Evolutionary conservation across 176 grass and related monocot genomes (phyloP).

Genomic region (Leersia perrieri): DNA sequence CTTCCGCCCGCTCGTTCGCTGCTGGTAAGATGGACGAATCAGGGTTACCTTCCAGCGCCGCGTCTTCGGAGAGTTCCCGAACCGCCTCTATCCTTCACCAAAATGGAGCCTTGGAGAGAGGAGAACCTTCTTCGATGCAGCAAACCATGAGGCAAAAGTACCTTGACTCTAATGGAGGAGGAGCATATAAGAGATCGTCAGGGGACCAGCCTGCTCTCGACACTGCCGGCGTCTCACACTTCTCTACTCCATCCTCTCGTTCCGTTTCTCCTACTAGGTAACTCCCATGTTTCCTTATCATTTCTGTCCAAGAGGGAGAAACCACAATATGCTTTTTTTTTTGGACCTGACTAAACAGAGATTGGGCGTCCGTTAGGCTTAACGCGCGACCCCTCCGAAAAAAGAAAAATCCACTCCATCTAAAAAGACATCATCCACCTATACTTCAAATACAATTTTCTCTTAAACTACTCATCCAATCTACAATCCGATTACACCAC

Average conservation of each 20-base stretch:
- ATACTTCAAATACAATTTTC: no score
- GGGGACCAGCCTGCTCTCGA: conserved; percentile 31
- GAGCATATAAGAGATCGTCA: conserved; percentile 38
- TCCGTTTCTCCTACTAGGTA: conserved; percentile 86
- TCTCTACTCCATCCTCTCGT: conserved; percentile 75
- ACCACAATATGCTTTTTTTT: no score
- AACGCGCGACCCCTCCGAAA: no score
- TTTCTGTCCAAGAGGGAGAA: not conserved
- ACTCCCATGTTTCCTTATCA: not conserved
- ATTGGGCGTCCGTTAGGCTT: no score
- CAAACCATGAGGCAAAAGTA: conserved; percentile 33
- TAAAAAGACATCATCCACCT: no score
- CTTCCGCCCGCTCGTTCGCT: conserved; percentile 1
- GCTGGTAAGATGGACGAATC: conserved; percentile 25
- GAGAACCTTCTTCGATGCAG: conserved; percentile 28
- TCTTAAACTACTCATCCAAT: no score
- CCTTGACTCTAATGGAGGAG: conserved; percentile 46
- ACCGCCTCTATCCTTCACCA: conserved; percentile 17
- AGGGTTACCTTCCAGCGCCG: not conserved
- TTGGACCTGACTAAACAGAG: no score
- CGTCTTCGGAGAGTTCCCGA: conserved; percentile 27
- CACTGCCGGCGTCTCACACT: conserved; percentile 48
- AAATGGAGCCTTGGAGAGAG: conserved; percentile 33
- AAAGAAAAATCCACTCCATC: no score
- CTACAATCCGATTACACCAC: no score